Base-by-base conservation (phyloP, 225 moss, liverwort and hornwort species). In the Thuidium tamariscinum region DNA sequence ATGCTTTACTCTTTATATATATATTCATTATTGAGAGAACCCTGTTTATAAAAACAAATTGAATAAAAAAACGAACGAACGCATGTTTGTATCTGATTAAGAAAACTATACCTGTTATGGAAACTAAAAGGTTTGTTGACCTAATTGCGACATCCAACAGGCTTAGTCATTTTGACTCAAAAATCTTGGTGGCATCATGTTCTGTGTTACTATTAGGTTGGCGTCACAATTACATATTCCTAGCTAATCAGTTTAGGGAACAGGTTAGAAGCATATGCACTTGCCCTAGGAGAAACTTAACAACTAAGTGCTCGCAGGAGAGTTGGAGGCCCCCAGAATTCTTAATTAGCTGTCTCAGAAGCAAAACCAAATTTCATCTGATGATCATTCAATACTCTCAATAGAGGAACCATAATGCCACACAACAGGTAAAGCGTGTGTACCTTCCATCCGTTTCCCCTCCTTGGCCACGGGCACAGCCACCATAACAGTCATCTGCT, bases 401-500 rank as follows among this genome's bases (percentile, higher is more conserved):
- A 82, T 55, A 51, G 18, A 9, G 26, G 27, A n/a, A 70, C 46
- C 25, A 76, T 29, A 71, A 88, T 65, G 71, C 16, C 59, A 65
- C 42, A 49, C 41, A 81, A 57, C 16, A 83, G 42, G 60, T 46
- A 49, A 68, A 68, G 44, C 65, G 64, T 80, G 79, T 7, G 60
- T 87, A 81, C 92, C 90, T 90, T 98, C 98, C 93, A 98, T 91
- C 65, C 98, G 92, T 89, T 94, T 98, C 49, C 94, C 98, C 91
- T 98, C 98, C 89, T 96, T 96, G 19, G 89, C 90, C 19, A 98
- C 95, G 46, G 98, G 98, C 62, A 95, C 92, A 66, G 95, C 96
- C 36, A 98, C 95, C 93, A 95, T 93, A 69, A 98, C 93, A 82
- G 95, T 95, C 95, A 98, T 94, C 92, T 98, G 98, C 91, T 98